Evolutionary conservation across 768 basidiomycete genomes (phyloP).

Genomic region (Heimioporus sp.): DNA sequence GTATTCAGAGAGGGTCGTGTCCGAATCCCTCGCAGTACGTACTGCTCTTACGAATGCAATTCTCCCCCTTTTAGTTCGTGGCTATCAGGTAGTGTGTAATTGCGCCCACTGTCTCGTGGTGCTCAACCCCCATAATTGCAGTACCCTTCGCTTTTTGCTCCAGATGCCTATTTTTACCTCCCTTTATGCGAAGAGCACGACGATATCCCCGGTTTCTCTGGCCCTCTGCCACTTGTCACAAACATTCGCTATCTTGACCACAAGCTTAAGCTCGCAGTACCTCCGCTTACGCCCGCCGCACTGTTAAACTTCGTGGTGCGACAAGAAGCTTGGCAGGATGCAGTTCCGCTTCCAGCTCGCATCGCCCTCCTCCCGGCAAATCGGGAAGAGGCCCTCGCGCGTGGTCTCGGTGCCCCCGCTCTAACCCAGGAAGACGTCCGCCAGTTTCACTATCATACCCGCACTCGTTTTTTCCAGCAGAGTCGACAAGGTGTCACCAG

Average conservation of each 20-base stretch:
- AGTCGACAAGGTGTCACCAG: slow-evolving; percentile 19
- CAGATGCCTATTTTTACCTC: slow-evolving; percentile 43
- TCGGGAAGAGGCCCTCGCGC: slow-evolving; percentile 32
- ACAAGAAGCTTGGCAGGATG: slow-evolving; percentile 36
- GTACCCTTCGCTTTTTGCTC: slow-evolving; percentile 43
- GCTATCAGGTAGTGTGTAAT: slow-evolving; percentile 35
- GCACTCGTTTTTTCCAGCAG: slow-evolving; percentile 31
- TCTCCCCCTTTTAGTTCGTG: slow-evolving; percentile 40
- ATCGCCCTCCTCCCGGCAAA: slow-evolving; percentile 32
- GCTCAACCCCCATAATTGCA: slow-evolving; percentile 18
- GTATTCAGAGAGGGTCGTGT: slow-evolving; percentile 31
- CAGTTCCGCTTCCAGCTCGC: slow-evolving; percentile 20
- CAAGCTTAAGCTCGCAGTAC: slow-evolving; percentile 39
- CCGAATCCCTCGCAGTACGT: slow-evolving; percentile 29
- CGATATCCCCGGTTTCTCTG: slow-evolving; percentile 24
- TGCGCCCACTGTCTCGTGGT: not conserved
- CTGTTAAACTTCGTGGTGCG: slow-evolving; percentile 36
- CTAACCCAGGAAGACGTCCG: slow-evolving; percentile 37
- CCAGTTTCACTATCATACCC: slow-evolving; percentile 37
- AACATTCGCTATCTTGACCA: slow-evolving; percentile 42
- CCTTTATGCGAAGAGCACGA: slow-evolving; percentile 34
- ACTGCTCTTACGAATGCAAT: slow-evolving; percentile 30
- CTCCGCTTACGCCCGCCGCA: slow-evolving; percentile 41
- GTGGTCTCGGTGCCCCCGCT: slow-evolving; percentile 31
- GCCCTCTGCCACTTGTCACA: slow-evolving; percentile 31